Percentiles rank a stretch among this genome's conserved stretches.
Conservation (phyloP, 2,329 filamentous ascomycete species). For the Aspergillus clavatus region DNA sequence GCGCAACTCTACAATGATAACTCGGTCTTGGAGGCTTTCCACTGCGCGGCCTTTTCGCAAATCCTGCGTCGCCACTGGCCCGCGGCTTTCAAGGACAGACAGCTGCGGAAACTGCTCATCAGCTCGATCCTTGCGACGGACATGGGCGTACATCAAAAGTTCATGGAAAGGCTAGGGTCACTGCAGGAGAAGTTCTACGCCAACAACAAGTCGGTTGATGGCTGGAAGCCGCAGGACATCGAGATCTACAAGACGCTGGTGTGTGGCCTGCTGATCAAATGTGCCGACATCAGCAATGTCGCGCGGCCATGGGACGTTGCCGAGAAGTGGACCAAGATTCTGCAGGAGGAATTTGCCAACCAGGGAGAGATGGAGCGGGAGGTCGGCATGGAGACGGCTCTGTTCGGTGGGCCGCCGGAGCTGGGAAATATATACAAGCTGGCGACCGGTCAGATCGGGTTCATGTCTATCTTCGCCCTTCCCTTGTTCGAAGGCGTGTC, state of each 20-base stretch:
- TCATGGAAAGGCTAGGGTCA: constrained; percentile 82
- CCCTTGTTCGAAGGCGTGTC: constrained; percentile 86
- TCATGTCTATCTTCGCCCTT: constrained; percentile 93
- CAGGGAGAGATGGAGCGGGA: constrained; percentile 90
- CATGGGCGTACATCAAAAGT: constrained; percentile 95
- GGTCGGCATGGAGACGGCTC: constrained; percentile 77
- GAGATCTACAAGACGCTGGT: constrained; percentile 73
- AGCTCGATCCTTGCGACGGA: constrained; percentile 96
- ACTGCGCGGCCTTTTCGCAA: constrained; percentile 94
- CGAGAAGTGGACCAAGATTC: constrained; percentile 80
- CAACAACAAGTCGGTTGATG: constrained; percentile 58
- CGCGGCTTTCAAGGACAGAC: constrained; percentile 67
- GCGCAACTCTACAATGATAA: constrained; percentile 96
- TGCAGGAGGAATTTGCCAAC: constrained; percentile 93
- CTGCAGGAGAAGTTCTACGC: constrained; percentile 72
- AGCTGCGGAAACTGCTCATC: constrained; percentile 87
- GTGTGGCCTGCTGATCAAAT: constrained; percentile 95
- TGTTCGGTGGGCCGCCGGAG: constrained; percentile 73
- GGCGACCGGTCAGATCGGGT: constrained; percentile 82
- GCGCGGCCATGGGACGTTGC: constrained; percentile 79
- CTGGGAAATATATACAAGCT: constrained; percentile 78
- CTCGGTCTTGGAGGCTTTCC: constrained; percentile 93
- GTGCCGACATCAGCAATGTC: constrained; percentile 97
- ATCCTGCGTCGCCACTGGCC: constrained; percentile 93
- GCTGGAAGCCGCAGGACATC: constrained; percentile 70